Evolutionary conservation across 441 rosid genomes (phyloP).

Genomic region (Corymbia citriodora): DNA sequence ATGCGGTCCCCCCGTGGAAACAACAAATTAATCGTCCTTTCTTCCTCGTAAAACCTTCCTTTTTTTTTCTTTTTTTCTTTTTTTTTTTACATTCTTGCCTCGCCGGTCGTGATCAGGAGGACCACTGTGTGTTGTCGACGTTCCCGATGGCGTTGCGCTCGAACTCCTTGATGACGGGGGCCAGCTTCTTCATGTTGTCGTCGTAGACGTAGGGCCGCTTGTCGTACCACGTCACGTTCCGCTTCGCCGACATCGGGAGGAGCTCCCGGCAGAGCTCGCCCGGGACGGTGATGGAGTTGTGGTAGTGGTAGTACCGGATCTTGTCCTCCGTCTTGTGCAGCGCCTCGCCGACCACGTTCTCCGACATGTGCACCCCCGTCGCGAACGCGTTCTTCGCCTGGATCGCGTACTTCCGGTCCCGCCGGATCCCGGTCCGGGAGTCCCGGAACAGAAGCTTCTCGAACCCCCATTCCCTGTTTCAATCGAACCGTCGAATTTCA

Average conservation of each 20-base stretch:
- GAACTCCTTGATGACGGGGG: slow-evolving; percentile 42
- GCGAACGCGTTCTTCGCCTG: slow-evolving; percentile 78
- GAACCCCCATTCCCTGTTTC: slow-evolving; percentile 78
- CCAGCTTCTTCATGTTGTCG: slow-evolving; percentile 64
- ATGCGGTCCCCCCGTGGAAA: neutral
- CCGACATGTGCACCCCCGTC: slow-evolving; percentile 89
- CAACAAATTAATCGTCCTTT: neutral
- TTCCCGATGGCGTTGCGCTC: slow-evolving; percentile 46
- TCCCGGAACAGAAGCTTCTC: slow-evolving; percentile 76
- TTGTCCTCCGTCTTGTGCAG: slow-evolving; percentile 66
- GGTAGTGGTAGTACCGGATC: slow-evolving; percentile 78
- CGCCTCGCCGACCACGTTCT: slow-evolving; percentile 61
- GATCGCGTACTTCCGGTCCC: slow-evolving; percentile 78
- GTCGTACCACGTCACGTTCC: slow-evolving; percentile 36
- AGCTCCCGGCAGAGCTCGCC: slow-evolving; percentile 57
- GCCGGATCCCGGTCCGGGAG: slow-evolving; percentile 49
- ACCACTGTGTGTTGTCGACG: neutral
- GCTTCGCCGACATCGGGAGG: slow-evolving; percentile 44
- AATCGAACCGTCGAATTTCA: neutral
- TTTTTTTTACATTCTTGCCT: neutral
- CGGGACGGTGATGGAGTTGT: slow-evolving; percentile 48
- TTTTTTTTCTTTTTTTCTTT: no score
- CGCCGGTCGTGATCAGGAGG: neutral
- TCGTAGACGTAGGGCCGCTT: slow-evolving; percentile 65
- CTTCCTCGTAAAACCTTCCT: neutral